These are phyloP conservation scores for Friedmanniomyces simplex DNA, from an alignment of 495 filamentous ascomycete genomes.

Conservation along the genomic window DNA sequence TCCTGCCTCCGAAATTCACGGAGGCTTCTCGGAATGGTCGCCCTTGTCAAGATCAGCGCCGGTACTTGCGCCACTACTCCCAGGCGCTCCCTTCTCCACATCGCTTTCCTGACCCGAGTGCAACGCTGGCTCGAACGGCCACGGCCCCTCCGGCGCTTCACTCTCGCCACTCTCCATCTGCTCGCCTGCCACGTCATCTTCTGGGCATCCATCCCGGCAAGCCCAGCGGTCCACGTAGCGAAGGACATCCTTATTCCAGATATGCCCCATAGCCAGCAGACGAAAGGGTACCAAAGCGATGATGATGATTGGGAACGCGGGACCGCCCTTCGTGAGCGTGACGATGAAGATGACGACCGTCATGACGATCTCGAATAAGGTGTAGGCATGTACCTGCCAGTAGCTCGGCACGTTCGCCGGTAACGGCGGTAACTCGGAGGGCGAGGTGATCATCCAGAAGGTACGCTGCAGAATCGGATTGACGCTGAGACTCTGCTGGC, in stretches of 20 bases:
- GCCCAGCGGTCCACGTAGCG: conserved; percentile 60
- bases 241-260: conserved; percentile 53
- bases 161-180: neutral
- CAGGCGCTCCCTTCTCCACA: neutral
- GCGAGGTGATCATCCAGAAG: conserved; percentile 64
- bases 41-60: too few relatives aligned
- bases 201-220: conserved; percentile 55
- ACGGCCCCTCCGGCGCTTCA: neutral
- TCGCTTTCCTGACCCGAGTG: neutral
- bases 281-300: conserved; percentile 67
- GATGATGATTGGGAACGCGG: conserved; percentile 81
- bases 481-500: conserved; percentile 47
- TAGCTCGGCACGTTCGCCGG: conserved; percentile 45
- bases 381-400: conserved; percentile 50
- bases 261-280: conserved; percentile 50
- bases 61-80: too few relatives aligned
- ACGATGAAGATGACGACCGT: conserved; percentile 87
- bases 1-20: too few relatives aligned
- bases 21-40: too few relatives aligned
- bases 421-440: conserved; percentile 54
- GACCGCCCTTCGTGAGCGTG: conserved; percentile 85
- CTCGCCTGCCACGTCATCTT: conserved; percentile 35
- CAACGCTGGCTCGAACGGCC: neutral
- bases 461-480: conserved; percentile 73
- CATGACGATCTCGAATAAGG: conserved; percentile 60